Percentiles rank a stretch among this genome's conserved stretches.
These are phyloP conservation scores for Aspergillus novoparasiticus DNA, from an alignment of 2,329 filamentous ascomycete species.

Conservation along the genomic window DNA sequence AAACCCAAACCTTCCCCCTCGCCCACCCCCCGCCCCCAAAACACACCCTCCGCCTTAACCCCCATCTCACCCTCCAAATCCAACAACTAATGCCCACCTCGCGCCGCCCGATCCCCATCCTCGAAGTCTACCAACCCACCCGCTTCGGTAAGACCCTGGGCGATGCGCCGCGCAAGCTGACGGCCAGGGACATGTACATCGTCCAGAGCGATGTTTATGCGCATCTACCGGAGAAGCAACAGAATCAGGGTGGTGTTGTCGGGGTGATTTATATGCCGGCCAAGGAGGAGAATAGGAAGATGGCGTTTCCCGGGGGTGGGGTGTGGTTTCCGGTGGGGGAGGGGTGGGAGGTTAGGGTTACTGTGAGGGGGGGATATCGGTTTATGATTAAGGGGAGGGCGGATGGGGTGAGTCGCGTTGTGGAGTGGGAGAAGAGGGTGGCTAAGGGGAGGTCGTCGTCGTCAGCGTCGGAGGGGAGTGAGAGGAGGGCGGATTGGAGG, in stretches of 20 bases:
- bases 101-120: constrained; percentile 29
- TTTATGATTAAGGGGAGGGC: neutral
- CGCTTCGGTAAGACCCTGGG: constrained; percentile 27
- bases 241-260: neutral
- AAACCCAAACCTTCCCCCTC: constrained; percentile 31
- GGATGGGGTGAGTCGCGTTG: neutral
- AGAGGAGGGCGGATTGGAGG: neutral
- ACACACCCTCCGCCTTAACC: constrained; percentile 29
- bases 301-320: neutral
- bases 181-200: constrained; percentile 31
- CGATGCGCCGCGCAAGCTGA: constrained; percentile 25
- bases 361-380: neutral
- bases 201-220: constrained; percentile 29
- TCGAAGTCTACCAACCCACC: constrained; percentile 35
- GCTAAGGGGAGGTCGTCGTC: constrained; percentile 5
- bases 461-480: neutral
- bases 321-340: neutral
- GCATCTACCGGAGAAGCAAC: constrained; percentile 5
- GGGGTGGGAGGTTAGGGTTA: neutral
- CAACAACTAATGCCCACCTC: constrained; percentile 29
- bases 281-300: neutral
- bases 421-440: constrained; percentile 17
- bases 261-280: constrained; percentile 9
- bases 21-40: constrained; percentile 33
- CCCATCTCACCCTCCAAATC: constrained; percentile 35